phyloP scores from a whole-genome alignment of 2,329 filamentous ascomycete species.

The Fusarium protoensiforme region DNA sequence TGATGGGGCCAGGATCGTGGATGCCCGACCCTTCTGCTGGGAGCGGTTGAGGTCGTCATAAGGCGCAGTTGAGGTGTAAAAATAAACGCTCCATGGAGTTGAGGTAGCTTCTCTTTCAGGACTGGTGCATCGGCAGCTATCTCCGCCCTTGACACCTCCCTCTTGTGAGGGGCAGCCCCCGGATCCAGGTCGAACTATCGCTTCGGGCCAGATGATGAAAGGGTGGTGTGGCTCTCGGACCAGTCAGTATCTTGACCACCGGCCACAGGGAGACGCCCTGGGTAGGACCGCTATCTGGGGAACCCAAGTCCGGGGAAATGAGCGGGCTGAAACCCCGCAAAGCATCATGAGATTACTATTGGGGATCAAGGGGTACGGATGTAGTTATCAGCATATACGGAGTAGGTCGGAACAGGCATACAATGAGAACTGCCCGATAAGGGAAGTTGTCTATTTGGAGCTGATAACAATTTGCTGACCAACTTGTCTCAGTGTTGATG shows the following conservation, averaged over 20 bases:
- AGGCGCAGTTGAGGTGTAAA: neutral
- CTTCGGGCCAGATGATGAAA: conserved; percentile 5
- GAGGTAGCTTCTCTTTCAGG: conserved; percentile 4
- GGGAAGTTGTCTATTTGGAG: neutral
- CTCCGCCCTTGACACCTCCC: neutral
- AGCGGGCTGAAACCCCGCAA: conserved; percentile 28
- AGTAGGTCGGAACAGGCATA: neutral
- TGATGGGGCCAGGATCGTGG: conserved; percentile 41
- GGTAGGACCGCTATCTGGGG: conserved; percentile 31
- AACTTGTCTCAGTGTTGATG: neutral
- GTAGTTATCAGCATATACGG: conserved; percentile 6
- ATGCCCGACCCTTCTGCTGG: conserved; percentile 1
- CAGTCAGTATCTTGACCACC: conserved; percentile 8
- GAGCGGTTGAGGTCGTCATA: conserved; percentile 10
- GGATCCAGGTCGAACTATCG: conserved; percentile 1
- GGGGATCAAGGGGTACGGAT: neutral
- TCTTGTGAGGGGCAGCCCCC: neutral
- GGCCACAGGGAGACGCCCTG: conserved; percentile 17
- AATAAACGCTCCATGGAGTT: conserved; percentile 4
- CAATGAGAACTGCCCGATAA: neutral
- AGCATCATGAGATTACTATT: conserved; percentile 12
- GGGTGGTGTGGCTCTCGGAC: conserved; percentile 31
- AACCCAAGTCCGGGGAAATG: conserved; percentile 31
- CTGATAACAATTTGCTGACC: neutral
- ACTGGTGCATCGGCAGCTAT: conserved; percentile 12